phyloP scores from a whole-genome alignment of 2,329 filamentous ascomycete species.

The Curvularia eragrostidis region DNA sequence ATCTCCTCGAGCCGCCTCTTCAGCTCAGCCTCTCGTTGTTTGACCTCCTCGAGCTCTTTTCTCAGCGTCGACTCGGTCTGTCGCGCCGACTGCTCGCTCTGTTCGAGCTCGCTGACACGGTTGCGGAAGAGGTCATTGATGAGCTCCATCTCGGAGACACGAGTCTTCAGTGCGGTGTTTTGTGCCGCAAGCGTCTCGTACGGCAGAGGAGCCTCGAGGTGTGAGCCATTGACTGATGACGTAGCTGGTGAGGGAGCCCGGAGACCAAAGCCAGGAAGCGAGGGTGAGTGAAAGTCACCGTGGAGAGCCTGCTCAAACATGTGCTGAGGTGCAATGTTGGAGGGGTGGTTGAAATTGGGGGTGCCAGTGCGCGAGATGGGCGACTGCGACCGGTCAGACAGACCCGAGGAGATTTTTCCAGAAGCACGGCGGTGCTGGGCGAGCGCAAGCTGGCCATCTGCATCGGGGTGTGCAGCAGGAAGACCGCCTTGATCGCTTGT shows the following conservation, averaged over 20 bases:
- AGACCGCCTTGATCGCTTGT: conserved; percentile 61
- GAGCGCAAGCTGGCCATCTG: conserved; percentile 62
- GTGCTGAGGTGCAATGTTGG: conserved; percentile 74
- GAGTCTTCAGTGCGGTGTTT: conserved; percentile 89
- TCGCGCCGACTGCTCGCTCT: conserved; percentile 71
- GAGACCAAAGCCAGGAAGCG: conserved; percentile 51
- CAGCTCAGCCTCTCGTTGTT: conserved; percentile 78
- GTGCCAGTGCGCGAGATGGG: conserved; percentile 81
- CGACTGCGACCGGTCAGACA: conserved; percentile 76
- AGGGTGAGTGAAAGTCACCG: conserved; percentile 69
- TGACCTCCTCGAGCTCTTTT: conserved; percentile 73
- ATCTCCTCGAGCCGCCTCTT: conserved; percentile 80
- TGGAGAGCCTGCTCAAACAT: conserved; percentile 79
- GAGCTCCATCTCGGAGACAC: conserved; percentile 92
- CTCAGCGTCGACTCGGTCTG: conserved; percentile 64
- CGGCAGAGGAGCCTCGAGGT: conserved; percentile 74
- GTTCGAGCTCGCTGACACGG: conserved; percentile 74
- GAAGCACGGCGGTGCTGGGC: conserved; percentile 69
- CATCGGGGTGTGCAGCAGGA: conserved; percentile 61
- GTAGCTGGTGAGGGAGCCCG: conserved; percentile 63
- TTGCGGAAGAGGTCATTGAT: conserved; percentile 79
- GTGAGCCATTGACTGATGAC: conserved; percentile 65
- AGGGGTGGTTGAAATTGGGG: conserved; percentile 70
- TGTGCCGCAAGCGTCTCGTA: conserved; percentile 80
- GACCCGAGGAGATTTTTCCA: conserved; percentile 74